Conservation (phyloP, 2,329 filamentous ascomycete genomes). For the Phialophora expanda region DNA sequence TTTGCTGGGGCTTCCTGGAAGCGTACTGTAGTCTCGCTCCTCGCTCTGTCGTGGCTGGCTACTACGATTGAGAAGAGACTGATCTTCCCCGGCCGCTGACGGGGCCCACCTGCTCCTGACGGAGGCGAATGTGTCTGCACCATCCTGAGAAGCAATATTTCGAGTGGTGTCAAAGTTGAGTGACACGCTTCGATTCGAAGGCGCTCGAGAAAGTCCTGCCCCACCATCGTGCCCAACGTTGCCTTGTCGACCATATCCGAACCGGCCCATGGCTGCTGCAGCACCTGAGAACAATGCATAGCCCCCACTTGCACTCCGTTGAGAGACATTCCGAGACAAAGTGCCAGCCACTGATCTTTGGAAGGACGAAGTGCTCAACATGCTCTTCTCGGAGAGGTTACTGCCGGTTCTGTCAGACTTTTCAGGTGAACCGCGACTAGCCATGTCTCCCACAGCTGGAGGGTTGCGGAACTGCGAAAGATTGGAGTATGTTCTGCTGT, state of each 20-base stretch:
- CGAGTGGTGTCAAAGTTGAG: conserved; percentile 27
- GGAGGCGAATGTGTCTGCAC: conserved; percentile 31
- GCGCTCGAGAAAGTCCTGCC: conserved; percentile 26
- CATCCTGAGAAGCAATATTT: conserved; percentile 14
- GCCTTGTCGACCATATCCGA: conserved; percentile 24
- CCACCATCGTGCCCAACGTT: conserved; percentile 4
- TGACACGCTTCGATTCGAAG: conserved; percentile 38
- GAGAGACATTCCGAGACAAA: conserved; percentile 37
- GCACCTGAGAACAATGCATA: conserved; percentile 39
- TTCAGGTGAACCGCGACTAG: conserved; percentile 44
- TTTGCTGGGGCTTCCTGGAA: conserved; percentile 40
- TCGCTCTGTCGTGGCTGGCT: conserved; percentile 24
- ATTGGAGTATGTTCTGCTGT: conserved; percentile 39
- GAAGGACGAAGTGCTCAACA: conserved; percentile 29
- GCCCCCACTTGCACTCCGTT: conserved; percentile 37
- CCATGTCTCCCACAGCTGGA: conserved; percentile 33
- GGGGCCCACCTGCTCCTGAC: conserved; percentile 26
- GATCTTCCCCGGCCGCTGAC: conserved; percentile 27
- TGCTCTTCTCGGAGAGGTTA: conserved; percentile 61
- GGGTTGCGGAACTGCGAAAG: conserved; percentile 35
- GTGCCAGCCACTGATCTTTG: conserved; percentile 47
- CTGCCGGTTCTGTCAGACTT: conserved; percentile 61
- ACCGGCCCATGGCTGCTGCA: conserved; percentile 37
- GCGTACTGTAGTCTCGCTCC: conserved; percentile 31
- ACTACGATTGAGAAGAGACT: conserved; percentile 30